Base-by-base conservation (phyloP, 768 basidiomycete species). In the Kwoniella sp. region DNA sequence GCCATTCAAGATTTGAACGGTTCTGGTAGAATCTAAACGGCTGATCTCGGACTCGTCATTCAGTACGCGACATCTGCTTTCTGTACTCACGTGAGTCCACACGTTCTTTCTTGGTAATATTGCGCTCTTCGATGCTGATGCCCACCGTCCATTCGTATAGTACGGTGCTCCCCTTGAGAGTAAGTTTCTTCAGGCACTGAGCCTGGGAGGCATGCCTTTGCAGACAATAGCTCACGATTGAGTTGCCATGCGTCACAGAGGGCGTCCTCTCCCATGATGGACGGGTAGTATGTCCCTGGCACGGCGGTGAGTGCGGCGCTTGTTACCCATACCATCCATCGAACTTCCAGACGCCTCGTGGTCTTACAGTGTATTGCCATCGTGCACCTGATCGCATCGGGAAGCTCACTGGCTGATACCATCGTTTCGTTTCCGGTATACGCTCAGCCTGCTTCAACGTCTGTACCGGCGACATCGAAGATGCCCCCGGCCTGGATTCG, bases 211-310 rank as follows among this genome's bases (percentile, higher is more conserved):
- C n/a, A 17, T 45, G 4, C 3, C 4, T 20, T 4, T 9, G 4
- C 4, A 9, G 8, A 45, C 20, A 3, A 45, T 45, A 7, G 15
- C 41, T 45, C 11, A 9, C 17, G 41, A 8, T 20, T 3, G 41
- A 45, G 11, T 45, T 20, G n/a, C n/a, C n/a, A n/a, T n/a, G n/a
- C n/a, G n/a, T 51, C 37, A 55, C 50, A 81, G 79, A 91, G 79
- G 92, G 92, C 57, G 88, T 92, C 11, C 82, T 93, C 60, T 86
- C 88, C 8, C 84, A 88, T 34, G 89, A 90, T 77, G 92, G 90
- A 11, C 83, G 90, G 65, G 86, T 94, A 22, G 86, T 90, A 55
- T 94, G 92, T 73, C 90, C 90, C 12, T 93, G 91, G 92, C 91
- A 92, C 74, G 91, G 91, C 84, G 90, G 90, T 89, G 73, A 54